These are phyloP conservation scores for Neurospora sp. DNA, from an alignment of 2,329 filamentous ascomycete genomes.

Conservation along the genomic window DNA sequence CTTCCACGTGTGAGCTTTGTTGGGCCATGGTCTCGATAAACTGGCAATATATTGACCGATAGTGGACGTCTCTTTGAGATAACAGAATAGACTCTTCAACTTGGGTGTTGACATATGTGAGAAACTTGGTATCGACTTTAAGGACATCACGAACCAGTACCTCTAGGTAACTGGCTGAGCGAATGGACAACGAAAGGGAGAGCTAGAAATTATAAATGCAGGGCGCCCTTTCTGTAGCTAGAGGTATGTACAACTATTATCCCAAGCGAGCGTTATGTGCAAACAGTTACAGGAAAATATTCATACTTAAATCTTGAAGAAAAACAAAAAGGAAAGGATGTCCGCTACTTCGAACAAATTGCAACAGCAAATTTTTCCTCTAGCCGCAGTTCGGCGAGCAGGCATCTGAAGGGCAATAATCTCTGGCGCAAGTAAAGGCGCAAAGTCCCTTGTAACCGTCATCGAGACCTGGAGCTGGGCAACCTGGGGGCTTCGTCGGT, in stretches of 20 bases:
- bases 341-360: not conserved
- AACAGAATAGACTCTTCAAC: not conserved
- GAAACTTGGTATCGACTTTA: not conserved
- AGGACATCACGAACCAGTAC: not conserved
- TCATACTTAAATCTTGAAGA: not conserved
- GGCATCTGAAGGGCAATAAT: constrained; percentile 7
- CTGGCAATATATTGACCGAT: not conserved
- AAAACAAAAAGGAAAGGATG: not conserved
- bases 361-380: not conserved
- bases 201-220: not conserved
- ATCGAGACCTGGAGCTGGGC: constrained; percentile 3
- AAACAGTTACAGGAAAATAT: not conserved
- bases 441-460: constrained; percentile 9
- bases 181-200: not conserved
- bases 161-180: not conserved
- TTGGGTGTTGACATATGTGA: not conserved
- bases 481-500: not conserved
- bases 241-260: not conserved
- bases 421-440: constrained; percentile 4
- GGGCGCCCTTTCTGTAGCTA: not conserved
- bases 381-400: constrained; percentile 5
- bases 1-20: not conserved
- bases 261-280: not conserved
- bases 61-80: not conserved
- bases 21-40: not conserved